Percentiles rank a stretch among this genome's conserved stretches.
These are phyloP conservation scores for Cyclanthera cordifolia DNA, from an alignment of 306 rosid species.

Conservation along the genomic window DNA sequence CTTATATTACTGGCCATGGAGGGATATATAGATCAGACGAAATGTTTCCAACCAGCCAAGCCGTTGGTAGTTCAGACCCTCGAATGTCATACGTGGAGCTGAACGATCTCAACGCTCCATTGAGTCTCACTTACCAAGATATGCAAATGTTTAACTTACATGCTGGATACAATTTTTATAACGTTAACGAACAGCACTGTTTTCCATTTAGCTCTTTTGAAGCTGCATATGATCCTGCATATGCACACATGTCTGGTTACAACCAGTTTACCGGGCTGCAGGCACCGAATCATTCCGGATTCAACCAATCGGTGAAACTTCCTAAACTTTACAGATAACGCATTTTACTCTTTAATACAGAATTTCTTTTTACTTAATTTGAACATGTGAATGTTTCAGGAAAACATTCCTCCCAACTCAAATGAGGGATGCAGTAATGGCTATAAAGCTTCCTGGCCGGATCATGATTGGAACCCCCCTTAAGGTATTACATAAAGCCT, in stretches of 20 bases:
- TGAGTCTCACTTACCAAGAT: not conserved
- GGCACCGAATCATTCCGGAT: not conserved
- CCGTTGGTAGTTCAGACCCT: slow-evolving; percentile 6
- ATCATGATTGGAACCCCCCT: not conserved
- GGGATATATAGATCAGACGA: slow-evolving; percentile 8
- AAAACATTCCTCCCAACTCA: not conserved
- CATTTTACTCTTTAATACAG: not conserved
- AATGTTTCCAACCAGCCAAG: not conserved
- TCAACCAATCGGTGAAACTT: not conserved
- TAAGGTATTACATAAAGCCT: not conserved
- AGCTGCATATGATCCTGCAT: not conserved
- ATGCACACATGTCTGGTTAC: not conserved
- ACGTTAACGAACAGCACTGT: not conserved
- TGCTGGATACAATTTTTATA: not conserved
- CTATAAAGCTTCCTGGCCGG: not conserved
- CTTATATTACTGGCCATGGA: slow-evolving; percentile 21
- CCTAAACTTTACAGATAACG: not conserved
- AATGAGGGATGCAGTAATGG: not conserved
- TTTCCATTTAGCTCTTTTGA: not conserved
- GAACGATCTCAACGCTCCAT: slow-evolving; percentile 34
- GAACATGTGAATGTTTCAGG: not conserved
- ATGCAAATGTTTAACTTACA: not conserved
- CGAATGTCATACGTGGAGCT: slow-evolving; percentile 41
- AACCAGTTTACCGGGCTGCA: not conserved
- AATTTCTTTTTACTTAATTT: not conserved